Conservation (phyloP, 2,329 filamentous ascomycete species). For the Elsinoe arachidis region DNA sequence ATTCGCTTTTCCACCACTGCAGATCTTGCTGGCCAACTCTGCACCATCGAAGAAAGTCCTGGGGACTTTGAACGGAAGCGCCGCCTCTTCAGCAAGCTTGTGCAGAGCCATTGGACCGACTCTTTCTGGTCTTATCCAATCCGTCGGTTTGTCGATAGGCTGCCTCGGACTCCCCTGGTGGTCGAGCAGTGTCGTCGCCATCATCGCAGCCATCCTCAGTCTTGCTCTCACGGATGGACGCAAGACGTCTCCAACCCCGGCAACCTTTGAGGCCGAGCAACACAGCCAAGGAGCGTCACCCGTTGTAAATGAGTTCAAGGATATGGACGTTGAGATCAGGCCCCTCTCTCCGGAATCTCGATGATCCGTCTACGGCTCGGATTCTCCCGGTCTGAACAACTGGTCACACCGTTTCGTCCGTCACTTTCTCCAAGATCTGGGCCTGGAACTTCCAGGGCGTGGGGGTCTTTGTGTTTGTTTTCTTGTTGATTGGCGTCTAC, state of each 20-base stretch:
- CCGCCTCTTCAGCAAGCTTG: slow-evolving; percentile 81
- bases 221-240: slow-evolving; percentile 48
- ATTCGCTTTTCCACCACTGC: slow-evolving; percentile 82
- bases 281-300: not conserved
- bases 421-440: not conserved
- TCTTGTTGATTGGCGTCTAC: not conserved
- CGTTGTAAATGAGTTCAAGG: slow-evolving; percentile 4
- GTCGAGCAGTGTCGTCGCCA: slow-evolving; percentile 69
- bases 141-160: slow-evolving; percentile 66
- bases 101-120: slow-evolving; percentile 84
- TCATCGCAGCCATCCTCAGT: slow-evolving; percentile 65
- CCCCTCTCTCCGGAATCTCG: slow-evolving; percentile 3
- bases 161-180: slow-evolving; percentile 92
- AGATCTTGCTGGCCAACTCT: slow-evolving; percentile 81
- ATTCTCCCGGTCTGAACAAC: not conserved
- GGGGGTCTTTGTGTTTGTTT: not conserved
- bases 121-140: slow-evolving; percentile 76
- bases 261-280: not conserved
- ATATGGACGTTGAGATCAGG: slow-evolving; percentile 9
- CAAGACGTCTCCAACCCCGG: not conserved
- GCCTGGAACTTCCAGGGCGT: not conserved
- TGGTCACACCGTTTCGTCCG: not conserved
- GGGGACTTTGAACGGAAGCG: slow-evolving; percentile 86
- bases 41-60: slow-evolving; percentile 76
- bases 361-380: not conserved